Conservation (phyloP, 371 early-diverging fungal genomes). For the Spraguea lophii region DNA sequence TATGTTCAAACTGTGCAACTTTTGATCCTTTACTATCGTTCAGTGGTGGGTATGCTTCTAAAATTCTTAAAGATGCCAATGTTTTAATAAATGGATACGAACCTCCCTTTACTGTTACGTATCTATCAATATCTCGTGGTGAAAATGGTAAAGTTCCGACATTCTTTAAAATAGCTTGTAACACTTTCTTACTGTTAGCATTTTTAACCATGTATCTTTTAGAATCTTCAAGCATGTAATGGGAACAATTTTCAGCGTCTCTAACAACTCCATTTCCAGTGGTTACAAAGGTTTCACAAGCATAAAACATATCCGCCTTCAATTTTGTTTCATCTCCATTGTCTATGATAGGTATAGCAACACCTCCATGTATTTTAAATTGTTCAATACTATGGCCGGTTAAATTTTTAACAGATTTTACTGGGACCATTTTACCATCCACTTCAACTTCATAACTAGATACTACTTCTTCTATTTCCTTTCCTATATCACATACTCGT, state of each 20-base stretch:
- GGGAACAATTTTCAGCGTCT: slow-evolving; percentile 77
- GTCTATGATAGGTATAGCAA: slow-evolving; percentile 79
- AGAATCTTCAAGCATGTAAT: slow-evolving; percentile 55
- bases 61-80: slow-evolving; percentile 62
- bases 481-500: slow-evolving; percentile 79
- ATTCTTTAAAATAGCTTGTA: slow-evolving; percentile 63
- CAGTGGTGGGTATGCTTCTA: slow-evolving; percentile 77
- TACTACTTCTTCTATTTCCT: slow-evolving; percentile 84
- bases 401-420: slow-evolving; percentile 71
- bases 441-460: slow-evolving; percentile 87
- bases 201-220: slow-evolving; percentile 23
- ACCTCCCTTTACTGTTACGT: slow-evolving; percentile 60
- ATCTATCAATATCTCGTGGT: slow-evolving; percentile 72
- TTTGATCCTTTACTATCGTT: slow-evolving; percentile 66
- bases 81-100: slow-evolving; percentile 56
- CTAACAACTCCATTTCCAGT: slow-evolving; percentile 81
- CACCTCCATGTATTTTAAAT: slow-evolving; percentile 83
- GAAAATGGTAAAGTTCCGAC: slow-evolving; percentile 94
- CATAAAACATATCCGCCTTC: slow-evolving; percentile 81
- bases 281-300: slow-evolving; percentile 93
- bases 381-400: slow-evolving; percentile 86
- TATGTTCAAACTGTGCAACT: slow-evolving; percentile 95
- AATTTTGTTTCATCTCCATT: slow-evolving; percentile 72
- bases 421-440: slow-evolving; percentile 68
- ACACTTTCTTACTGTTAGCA: slow-evolving; percentile 60